These are phyloP conservation scores for Marasmius sp. DNA, from an alignment of 1,284 basidiomycete genomes.

Conservation along the genomic window DNA sequence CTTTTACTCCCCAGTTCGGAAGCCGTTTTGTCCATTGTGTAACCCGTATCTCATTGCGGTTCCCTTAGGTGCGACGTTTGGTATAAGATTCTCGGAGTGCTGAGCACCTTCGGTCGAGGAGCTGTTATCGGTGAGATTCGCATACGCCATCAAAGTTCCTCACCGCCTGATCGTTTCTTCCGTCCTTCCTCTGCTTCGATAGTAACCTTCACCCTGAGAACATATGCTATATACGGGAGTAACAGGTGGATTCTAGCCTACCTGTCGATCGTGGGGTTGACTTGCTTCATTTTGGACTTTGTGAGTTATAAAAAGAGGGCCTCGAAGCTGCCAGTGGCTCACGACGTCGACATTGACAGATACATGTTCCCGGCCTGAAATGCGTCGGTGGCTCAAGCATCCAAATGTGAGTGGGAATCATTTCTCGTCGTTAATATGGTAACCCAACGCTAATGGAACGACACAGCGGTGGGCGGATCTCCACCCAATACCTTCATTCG, in stretches of 20 bases:
- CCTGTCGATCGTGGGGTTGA: slow-evolving; percentile 8
- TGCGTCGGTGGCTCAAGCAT: background rate
- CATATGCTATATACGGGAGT: slow-evolving; percentile 12
- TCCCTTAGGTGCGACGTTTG: slow-evolving; percentile 28
- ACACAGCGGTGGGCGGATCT: background rate
- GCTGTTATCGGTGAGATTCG: slow-evolving; percentile 28
- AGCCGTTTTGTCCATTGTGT: no score
- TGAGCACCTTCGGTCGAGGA: slow-evolving; percentile 32
- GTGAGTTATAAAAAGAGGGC: background rate
- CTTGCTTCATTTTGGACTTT: slow-evolving; percentile 12
- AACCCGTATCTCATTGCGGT: no score
- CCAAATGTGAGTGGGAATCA: background rate
- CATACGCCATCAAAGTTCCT: background rate
- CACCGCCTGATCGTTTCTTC: background rate
- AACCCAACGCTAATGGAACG: background rate
- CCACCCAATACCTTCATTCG: background rate
- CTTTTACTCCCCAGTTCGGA: background rate
- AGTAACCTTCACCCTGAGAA: slow-evolving; percentile 10
- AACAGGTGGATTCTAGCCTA: slow-evolving; percentile 9
- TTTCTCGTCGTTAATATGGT: background rate
- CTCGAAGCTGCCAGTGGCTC: no score
- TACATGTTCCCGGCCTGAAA: background rate
- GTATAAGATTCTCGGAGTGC: slow-evolving; percentile 27
- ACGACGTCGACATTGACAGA: background rate
- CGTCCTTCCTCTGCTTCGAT: background rate